Conservation (phyloP, 2,329 filamentous ascomycete species). For the Colletotrichum phormii region DNA sequence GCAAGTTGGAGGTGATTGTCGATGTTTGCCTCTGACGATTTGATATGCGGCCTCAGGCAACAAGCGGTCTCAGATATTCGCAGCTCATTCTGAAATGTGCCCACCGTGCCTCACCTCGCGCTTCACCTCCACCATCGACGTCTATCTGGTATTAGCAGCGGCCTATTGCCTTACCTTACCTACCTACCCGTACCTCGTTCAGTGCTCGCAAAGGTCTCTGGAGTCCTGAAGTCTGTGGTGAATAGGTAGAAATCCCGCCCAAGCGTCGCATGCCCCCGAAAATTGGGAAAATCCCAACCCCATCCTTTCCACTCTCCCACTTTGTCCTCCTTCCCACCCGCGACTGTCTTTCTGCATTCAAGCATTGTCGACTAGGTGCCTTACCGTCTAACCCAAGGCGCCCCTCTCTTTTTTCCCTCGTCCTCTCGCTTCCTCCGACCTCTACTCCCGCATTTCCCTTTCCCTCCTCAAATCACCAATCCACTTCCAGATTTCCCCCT, state of each 20-base stretch:
- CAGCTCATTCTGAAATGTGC: constrained; percentile 34
- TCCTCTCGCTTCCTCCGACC: constrained; percentile 9
- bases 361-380: constrained; percentile 13
- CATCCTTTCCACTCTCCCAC: constrained; percentile 37
- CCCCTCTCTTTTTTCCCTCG: constrained; percentile 16
- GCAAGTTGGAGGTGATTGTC: neutral
- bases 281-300: constrained; percentile 43
- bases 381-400: constrained; percentile 9
- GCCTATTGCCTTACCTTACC: too few relatives aligned
- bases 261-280: constrained; percentile 38
- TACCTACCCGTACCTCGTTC: too few relatives aligned
- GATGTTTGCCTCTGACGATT: neutral
- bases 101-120: too few relatives aligned
- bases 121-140: too few relatives aligned
- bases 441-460: constrained; percentile 14
- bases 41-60: constrained; percentile 33
- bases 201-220: constrained; percentile 24
- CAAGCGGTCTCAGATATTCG: constrained; percentile 32
- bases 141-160: too few relatives aligned
- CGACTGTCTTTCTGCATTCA: constrained; percentile 19
- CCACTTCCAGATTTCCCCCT: constrained; percentile 13
- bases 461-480: constrained; percentile 23
- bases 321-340: constrained; percentile 21
- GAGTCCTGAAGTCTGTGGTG: neutral
- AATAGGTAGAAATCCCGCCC: constrained; percentile 10